Base-by-base conservation (phyloP, 345 rosid species). In the Laguncularia racemosa region DNA sequence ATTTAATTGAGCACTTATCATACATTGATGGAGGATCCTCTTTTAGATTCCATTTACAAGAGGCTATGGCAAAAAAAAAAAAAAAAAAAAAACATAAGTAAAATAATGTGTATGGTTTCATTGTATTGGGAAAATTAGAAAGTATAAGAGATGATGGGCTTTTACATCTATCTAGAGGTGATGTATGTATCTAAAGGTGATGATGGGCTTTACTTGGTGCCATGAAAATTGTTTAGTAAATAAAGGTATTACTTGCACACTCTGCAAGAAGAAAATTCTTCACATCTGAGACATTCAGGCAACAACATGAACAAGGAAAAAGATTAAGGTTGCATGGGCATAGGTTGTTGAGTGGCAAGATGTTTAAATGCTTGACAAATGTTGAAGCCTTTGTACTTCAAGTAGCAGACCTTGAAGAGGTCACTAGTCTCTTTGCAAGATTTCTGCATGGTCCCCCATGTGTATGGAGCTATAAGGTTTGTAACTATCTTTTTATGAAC, bases 391-490 rank as follows among this genome's bases (percentile, higher is more conserved):
- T n/a, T n/a, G n/a, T n/a, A n/a, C n/a, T n/a, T n/a, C n/a, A n/a
- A n/a, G n/a, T n/a, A n/a, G 88, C 18, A 88, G 88, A 67, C 78
- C 90, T 19, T 88, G 84, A 91, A 91, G 92, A 85, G 59, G 96
- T 88, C 18, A 91, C 92, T 50, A 73, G 80, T 59, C 66, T 75
- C 58, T 2, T 23, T 23, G 26, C 26, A 4, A 23, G 4, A 23
- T 2, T 23, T 23, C 26, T 2, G 26, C 4, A 4, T 23, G 4
- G 26, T 23, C 4, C 26, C n/a, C 26, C n/a, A n/a, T n/a, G n/a
- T n/a, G n/a, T n/a, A n/a, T n/a, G n/a, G 4, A 23, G 26, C 26
- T 4, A 23, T 23, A 23, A 23, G 26, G 26, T 23, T 23, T 23
- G 26, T 23, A 23, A 23, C 26, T 2, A 23, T 23, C 26, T 23